A percentile compares a stretch with the other conserved stretches of the same genome.
Conservation (phyloP, 345 rosid genomes). For the Draba incana region DNA sequence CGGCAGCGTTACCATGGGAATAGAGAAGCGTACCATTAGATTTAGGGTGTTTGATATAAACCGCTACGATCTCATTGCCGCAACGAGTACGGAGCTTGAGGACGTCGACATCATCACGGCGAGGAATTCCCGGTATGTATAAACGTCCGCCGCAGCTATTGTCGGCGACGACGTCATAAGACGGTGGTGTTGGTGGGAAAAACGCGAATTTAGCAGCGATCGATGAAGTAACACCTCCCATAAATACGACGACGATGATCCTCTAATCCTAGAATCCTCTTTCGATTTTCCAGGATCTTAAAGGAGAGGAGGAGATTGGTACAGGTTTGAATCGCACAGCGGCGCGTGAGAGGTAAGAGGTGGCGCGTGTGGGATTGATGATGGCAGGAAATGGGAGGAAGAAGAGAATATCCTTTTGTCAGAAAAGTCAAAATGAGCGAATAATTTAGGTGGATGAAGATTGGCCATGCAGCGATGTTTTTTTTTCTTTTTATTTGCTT, state of each 20-base stretch:
- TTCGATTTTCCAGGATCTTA: background rate
- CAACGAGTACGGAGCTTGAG: constrained; percentile 76
- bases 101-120: constrained; percentile 68
- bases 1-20: constrained; percentile 99
- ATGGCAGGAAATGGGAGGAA: constrained; percentile 8
- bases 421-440: constrained; percentile 33
- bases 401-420: constrained; percentile 28
- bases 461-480: constrained; percentile 14
- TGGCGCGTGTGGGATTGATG: constrained; percentile 36
- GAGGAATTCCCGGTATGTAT: constrained; percentile 59
- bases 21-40: constrained; percentile 76
- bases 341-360: constrained; percentile 36
- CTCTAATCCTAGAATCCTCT: constrained; percentile 25
- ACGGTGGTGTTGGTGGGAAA: constrained; percentile 96
- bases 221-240: constrained; percentile 99
- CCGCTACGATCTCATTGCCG: constrained; percentile 79
- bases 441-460: constrained; percentile 29
- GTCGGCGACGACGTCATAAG: constrained; percentile 59
- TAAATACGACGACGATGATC: constrained; percentile 10
- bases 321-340: background rate
- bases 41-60: constrained; percentile 72
- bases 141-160: constrained; percentile 53
- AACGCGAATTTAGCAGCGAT: constrained; percentile 98
- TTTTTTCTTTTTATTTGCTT: background rate
- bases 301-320: background rate